A percentile compares a stretch with the other conserved stretches of the same genome.
These are phyloP conservation scores for Leishmania major DNA, from an alignment of 208 protist genomes.

Conservation along the genomic window DNA sequence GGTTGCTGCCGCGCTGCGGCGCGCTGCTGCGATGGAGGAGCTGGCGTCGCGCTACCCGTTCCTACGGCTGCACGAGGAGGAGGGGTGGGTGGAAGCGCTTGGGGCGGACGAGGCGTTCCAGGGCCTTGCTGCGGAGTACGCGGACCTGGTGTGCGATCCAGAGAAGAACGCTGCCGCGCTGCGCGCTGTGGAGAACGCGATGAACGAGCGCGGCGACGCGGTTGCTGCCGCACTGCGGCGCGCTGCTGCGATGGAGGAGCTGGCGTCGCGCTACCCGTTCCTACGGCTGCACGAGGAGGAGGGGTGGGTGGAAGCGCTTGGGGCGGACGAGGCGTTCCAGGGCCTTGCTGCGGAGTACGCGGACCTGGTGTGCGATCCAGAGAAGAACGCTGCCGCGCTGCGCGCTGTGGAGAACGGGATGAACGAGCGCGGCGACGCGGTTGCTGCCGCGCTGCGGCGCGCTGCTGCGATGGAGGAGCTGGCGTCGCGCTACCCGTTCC, in stretches of 20 bases:
- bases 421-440: neutral
- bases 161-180: neutral
- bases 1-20: neutral
- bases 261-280: conserved; percentile 3
- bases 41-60: conserved; percentile 2
- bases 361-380: neutral
- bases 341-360: neutral
- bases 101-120: neutral
- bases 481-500: conserved; percentile 39
- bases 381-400: neutral
- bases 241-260: neutral
- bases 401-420: neutral
- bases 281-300: conserved; percentile 1
- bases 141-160: neutral
- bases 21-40: neutral
- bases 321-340: neutral
- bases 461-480: no score
- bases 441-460: no score
- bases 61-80: conserved; percentile 1
- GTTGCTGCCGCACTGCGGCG: neutral
- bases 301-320: neutral
- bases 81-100: neutral
- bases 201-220: neutral
- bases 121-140: neutral
- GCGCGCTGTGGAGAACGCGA: neutral